Base-by-base conservation (phyloP, 305 asterid genomes). In the Fraxinus baroniana region DNA sequence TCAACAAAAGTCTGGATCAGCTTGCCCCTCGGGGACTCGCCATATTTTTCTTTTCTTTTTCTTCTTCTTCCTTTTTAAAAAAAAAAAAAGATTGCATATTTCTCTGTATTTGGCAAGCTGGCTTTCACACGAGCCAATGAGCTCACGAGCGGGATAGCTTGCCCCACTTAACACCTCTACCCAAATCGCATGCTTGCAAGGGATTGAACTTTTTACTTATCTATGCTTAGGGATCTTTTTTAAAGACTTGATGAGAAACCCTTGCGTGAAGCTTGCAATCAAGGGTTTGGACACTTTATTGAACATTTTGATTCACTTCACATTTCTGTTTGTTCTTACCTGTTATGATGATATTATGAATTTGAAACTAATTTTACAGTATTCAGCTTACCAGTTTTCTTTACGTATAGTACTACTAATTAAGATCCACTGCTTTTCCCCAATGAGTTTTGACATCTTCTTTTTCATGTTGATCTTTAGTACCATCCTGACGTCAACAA, bases 401-500 rank as follows among this genome's bases (percentile, higher is more conserved):
- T 37, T 28, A 12, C 44, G 12, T 80, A 35, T 22, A 26, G 55
- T 22, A 18, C 55, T 41, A 17, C 82, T 12, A 73, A 57, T 41
- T 70, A 70, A 64, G 57, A 15, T 60, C 17, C 18, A 57, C 74
- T 80, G 36, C 32, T 49, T 75, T 46, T 3, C 26, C n/a, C 37
- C 4, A 52, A 71, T 28, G n/a, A 26, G 79, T 78, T 74, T 80
- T 87, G 81, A 82, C 79, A 49, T 36, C 76, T 87, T 37, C 44
- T 70, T 60, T 84, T 85, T 86, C 72, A 18, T 77, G 73, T 76
- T 89, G 78, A 78, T 85, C 74, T 87, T 74, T 81, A 97, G 99
- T 97, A 83, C 83, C 99, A 97, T 82, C 98, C 99, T 64, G 99
- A 97, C 90, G 99, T 94, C 85, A 97, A 97, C 88, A 97, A 93